Evolutionary conservation across 2,329 filamentous ascomycete species (phyloP).

Genomic region (Amphichorda felina): DNA sequence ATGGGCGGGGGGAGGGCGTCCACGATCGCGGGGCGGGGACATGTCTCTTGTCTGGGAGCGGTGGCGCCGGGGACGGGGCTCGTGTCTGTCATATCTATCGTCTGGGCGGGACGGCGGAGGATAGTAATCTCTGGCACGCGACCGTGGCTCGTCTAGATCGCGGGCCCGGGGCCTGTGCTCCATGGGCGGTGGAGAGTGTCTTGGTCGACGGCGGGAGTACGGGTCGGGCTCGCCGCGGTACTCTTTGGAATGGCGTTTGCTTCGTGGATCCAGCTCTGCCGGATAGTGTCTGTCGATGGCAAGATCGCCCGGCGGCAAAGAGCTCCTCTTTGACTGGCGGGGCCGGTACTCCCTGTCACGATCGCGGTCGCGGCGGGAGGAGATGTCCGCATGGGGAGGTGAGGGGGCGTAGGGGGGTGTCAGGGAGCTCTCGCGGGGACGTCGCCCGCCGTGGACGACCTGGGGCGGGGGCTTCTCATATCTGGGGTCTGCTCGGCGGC

Average conservation of each 20-base stretch:
- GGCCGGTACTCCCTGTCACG: neutral
- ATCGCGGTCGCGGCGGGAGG: neutral
- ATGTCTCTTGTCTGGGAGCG: conserved; percentile 11
- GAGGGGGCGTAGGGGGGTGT: conserved; percentile 1
- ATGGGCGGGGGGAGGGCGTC: conserved; percentile 9
- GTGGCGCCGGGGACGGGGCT: conserved; percentile 6
- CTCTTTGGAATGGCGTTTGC: neutral
- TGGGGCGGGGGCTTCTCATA: conserved; percentile 1
- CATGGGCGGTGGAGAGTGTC: neutral
- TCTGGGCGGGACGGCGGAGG: neutral
- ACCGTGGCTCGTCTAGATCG: neutral
- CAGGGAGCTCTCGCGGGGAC: neutral
- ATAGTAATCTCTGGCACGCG: neutral
- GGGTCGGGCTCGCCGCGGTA: conserved; percentile 1
- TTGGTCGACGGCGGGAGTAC: neutral
- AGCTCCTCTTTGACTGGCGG: conserved; percentile 1
- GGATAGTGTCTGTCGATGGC: neutral
- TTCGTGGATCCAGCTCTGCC: neutral
- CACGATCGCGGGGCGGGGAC: conserved; percentile 5
- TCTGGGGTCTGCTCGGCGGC: conserved; percentile 2
- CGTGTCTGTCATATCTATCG: too few species aligned
- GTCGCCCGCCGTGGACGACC: neutral
- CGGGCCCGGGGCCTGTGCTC: neutral
- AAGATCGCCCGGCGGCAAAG: conserved; percentile 1
- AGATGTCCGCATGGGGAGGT: neutral